Evolutionary conservation across 148 eudicot species (phyloP).

Genomic region (Rhododendron molle): DNA sequence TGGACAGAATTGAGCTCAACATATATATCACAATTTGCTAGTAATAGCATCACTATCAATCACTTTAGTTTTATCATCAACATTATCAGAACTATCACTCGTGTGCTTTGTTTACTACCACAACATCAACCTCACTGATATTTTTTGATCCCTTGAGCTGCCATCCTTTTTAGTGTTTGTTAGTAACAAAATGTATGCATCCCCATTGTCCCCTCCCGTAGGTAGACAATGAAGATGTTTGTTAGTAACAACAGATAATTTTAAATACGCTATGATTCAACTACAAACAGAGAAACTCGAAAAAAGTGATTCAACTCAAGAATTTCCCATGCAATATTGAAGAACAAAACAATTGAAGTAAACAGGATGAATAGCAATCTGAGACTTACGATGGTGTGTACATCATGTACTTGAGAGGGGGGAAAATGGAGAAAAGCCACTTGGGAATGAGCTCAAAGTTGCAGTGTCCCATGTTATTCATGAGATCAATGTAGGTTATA

Average conservation of each 20-base stretch:
- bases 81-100: background rate
- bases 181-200: background rate
- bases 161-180: background rate
- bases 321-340: background rate
- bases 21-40: background rate
- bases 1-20: background rate
- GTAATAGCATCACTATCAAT: background rate
- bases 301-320: background rate
- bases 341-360: background rate
- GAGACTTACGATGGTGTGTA: constrained; percentile 69
- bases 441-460: constrained; percentile 71
- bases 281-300: background rate
- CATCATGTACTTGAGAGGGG: constrained; percentile 71
- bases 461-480: constrained; percentile 80
- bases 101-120: background rate
- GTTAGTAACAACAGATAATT: too few relatives aligned
- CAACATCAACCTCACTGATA: background rate
- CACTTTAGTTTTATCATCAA: background rate
- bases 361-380: background rate
- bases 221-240: background rate
- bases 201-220: background rate
- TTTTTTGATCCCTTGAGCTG: background rate
- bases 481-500: constrained; percentile 45
- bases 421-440: constrained; percentile 42
- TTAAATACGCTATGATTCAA: background rate